Base-by-base conservation (phyloP, 805 yeast genomes). In the Diddensiella santjacobensis region DNA sequence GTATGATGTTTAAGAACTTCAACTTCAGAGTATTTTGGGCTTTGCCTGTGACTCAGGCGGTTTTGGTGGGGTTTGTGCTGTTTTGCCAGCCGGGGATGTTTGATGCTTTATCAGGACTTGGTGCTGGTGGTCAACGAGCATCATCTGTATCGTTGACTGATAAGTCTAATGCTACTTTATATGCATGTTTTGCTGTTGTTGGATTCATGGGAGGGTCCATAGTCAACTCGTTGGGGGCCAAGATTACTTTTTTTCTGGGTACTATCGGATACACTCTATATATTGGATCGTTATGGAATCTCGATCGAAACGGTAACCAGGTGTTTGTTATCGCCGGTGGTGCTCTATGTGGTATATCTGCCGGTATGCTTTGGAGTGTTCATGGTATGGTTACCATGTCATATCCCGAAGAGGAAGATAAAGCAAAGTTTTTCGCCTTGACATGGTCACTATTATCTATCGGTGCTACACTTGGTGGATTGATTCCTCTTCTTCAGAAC, bases 361-460 rank as follows among this genome's bases (percentile, higher is more conserved):
- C 81, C 6, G 68, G 75, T 36, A 58, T 70, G 47, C 66, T 77
- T 40, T 77, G 82, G 82, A 75, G 78, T 31, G 80, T 79, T 19
- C 80, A 76, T 54, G 77, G 79, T 42, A 64, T 77, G 36, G 71
- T 77, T 40, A 71, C 74, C 48, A 71, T 78, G 72, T 67, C 79
- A 17, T 78, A 78, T 52, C 75, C 81, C 1, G 62, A 75, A 19
- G 83, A 78, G 62, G 58, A 63, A 35, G 65, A 51, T n/a, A 78
- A 78, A 60, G 81, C 78, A 41, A 66, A 64, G 36, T 78, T 73
- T 36, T 70, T 78, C 46, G 74, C 74, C 71, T 61, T 73, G 17
- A 75, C 76, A 55, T 78, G 82, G 83, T 68, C 75, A 48, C 72
- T 78, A 47, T 75, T 78, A 67, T 75, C 77, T 62, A 65, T 76